phyloP scores from a whole-genome alignment of 2,329 filamentous ascomycete genomes.

The Stenocarpella maydis region DNA sequence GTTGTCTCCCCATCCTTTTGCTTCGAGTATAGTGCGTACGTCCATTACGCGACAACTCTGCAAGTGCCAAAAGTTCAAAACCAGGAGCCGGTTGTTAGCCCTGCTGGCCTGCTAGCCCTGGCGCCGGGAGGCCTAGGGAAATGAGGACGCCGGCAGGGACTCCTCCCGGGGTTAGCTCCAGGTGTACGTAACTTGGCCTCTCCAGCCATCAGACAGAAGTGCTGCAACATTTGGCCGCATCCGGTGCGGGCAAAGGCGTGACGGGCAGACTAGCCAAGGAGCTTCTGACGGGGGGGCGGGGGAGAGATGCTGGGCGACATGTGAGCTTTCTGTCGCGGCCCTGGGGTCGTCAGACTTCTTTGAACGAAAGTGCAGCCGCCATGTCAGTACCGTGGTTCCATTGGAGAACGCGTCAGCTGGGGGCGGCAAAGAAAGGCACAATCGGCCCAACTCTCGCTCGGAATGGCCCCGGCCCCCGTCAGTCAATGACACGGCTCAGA shows the following conservation, averaged over 20 bases:
- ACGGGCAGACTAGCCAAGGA: neutral
- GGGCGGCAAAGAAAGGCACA: neutral
- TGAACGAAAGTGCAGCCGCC: too few relatives aligned
- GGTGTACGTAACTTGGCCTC: neutral
- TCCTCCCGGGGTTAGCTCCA: constrained; percentile 19
- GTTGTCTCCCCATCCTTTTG: neutral
- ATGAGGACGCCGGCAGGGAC: neutral
- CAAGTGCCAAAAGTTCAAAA: neutral
- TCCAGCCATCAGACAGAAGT: neutral
- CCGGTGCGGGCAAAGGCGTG: neutral
- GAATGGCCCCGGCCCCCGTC: constrained; percentile 6
- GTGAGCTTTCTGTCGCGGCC: neutral
- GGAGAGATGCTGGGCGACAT: neutral
- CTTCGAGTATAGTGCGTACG: constrained; percentile 14
- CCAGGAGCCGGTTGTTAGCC: neutral
- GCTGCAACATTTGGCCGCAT: constrained; percentile 25
- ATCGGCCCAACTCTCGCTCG: constrained; percentile 26
- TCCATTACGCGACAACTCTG: neutral
- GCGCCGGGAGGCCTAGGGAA: constrained; percentile 15
- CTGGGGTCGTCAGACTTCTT: neutral
- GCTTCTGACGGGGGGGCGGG: neutral
- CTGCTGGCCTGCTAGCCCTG: neutral
- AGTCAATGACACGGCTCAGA: constrained; percentile 1
- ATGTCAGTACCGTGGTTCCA: too few relatives aligned
- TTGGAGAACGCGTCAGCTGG: neutral